Evolutionary conservation across 2,329 filamentous ascomycete genomes (phyloP), one percentile per base, ranked within the genome.

Genomic region (Colletotrichum sp.): DNA sequence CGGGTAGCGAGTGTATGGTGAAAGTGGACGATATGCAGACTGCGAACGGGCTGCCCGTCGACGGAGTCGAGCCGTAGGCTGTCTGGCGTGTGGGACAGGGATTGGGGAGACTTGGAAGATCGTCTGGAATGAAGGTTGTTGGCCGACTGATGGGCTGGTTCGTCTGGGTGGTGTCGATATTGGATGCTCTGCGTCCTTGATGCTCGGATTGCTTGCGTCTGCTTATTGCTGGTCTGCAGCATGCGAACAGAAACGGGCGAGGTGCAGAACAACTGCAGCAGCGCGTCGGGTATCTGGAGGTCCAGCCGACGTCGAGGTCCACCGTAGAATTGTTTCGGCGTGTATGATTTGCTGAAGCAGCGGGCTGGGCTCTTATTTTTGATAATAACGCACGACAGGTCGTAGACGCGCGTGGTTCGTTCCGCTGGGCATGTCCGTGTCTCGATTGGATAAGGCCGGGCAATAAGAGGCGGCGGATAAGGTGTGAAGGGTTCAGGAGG

Each of bases 121-220:
- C 18, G 28, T 55, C 71, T 63, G 65, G 39, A 39, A 44, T 39
- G 30, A 34, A 39, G 8, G 15, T 13, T 63, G 36, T 63, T 69
- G 63, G 49, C 44, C 63, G 21, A 24, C 30, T 59, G 52, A 12
- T 60, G 52, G 52, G 21, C 21, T 39, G 49, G n/a, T 39, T 59
- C 32, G 6, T 30, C 66, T 28, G 49, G 65, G 44, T 52, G 49
- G 34, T 68, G 44, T 16, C 52, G 52, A 21, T 64, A 34, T 39
- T 64, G 62, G 32, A 64, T 64, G 32, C 36, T 62, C 59, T 62
- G 59, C 28, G 62, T 32, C 6, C 66, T 59, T 32, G 49, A 72
- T 30, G 72, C 28, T 36, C 59, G 64, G 64, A 73, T 73, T 73
- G 70, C 73, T 69, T 73, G 73, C 73, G 34, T 73, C 73, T 69